Percentiles rank a stretch among this genome's conserved stretches.
phyloP scores from a whole-genome alignment of 768 basidiomycete species.

The Candolleomyces eurysporus region DNA sequence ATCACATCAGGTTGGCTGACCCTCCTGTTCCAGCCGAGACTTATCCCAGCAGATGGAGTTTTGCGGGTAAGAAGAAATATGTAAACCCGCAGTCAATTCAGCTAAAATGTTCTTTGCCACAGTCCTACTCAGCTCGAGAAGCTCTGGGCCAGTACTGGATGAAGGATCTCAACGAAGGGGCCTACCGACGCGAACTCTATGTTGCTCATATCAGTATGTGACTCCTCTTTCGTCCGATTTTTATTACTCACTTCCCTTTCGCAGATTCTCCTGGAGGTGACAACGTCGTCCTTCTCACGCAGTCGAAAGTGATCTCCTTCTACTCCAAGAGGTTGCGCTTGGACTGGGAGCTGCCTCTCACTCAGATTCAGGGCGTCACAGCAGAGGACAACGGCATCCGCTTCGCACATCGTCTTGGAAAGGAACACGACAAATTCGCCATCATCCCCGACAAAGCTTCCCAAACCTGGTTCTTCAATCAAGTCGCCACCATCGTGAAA shows the following conservation, averaged over 20 bases:
- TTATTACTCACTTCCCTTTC: conserved; percentile 2
- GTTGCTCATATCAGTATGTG: conserved; percentile 87
- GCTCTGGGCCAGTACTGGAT: conserved; percentile 97
- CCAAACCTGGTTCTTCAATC: conserved; percentile 78
- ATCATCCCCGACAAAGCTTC: conserved; percentile 72
- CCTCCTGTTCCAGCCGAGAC: conserved; percentile 60
- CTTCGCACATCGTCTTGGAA: conserved; percentile 77
- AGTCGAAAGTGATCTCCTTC: conserved; percentile 76
- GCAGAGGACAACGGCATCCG: conserved; percentile 91
- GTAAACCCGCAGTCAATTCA: conserved; percentile 6
- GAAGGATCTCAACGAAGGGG: conserved; percentile 88
- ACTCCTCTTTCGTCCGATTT: not conserved
- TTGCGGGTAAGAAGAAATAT: conserved; percentile 56
- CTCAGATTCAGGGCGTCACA: conserved; percentile 81
- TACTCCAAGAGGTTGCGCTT: conserved; percentile 82
- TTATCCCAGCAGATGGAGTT: conserved; percentile 84
- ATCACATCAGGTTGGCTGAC: not conserved
- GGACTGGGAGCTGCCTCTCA: conserved; percentile 90
- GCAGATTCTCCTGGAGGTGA: conserved; percentile 77
- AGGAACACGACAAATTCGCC: conserved; percentile 73
- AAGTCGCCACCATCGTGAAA: conserved; percentile 75
- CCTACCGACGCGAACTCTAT: conserved; percentile 80
- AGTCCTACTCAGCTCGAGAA: conserved; percentile 90
- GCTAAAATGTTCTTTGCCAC: conserved; percentile 3
- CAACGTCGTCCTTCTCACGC: conserved; percentile 77